These are phyloP conservation scores for Gossypium lobatum DNA, from an alignment of 441 rosid species.

Conservation along the genomic window DNA sequence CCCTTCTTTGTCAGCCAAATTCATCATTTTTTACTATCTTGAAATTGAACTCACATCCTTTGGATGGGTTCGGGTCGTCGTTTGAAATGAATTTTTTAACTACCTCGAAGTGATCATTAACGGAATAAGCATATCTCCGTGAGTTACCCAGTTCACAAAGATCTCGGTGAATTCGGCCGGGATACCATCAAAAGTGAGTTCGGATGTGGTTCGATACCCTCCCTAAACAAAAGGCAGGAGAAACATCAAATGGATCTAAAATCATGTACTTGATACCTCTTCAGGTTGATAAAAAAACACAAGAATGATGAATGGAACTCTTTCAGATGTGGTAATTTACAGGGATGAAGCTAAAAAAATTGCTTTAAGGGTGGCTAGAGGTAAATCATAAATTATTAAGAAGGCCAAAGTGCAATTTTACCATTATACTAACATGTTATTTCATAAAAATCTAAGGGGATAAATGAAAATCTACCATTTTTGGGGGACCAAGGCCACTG, in stretches of 20 bases:
- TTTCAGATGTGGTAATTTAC: too few relatives aligned
- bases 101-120: conserved; percentile 17
- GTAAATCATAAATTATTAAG: too few relatives aligned
- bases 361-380: too few relatives aligned
- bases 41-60: conserved; percentile 40
- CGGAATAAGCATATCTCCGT: conserved; percentile 52
- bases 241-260: neutral
- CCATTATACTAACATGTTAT: too few relatives aligned
- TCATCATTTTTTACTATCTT: conserved; percentile 2
- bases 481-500: neutral
- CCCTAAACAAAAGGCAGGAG: conserved; percentile 29
- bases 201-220: conserved; percentile 25
- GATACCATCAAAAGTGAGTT: conserved; percentile 16
- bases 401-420: too few relatives aligned
- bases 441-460: too few relatives aligned
- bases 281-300: neutral
- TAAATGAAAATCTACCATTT: too few relatives aligned
- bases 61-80: conserved; percentile 30
- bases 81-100: conserved; percentile 8
- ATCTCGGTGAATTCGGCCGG: conserved; percentile 35
- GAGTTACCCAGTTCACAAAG: conserved; percentile 60
- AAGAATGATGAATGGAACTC: too few relatives aligned
- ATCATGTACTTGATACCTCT: neutral
- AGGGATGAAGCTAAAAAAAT: too few relatives aligned
- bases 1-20: neutral